Base-by-base conservation (phyloP, 257 asterid species). In the Pogostemon cablin region DNA sequence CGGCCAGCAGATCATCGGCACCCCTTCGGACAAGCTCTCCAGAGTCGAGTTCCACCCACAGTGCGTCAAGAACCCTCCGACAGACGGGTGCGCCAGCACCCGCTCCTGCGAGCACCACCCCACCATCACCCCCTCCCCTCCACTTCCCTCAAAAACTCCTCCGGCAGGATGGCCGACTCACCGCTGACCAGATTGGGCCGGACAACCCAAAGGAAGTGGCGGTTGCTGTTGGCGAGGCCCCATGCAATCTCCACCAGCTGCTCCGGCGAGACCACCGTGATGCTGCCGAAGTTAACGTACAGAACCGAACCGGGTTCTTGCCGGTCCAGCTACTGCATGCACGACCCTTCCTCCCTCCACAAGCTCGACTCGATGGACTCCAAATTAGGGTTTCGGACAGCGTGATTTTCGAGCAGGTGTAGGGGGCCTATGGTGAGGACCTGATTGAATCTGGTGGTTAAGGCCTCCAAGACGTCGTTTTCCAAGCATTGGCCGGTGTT, bases 1-100 rank as follows among this genome's bases (percentile, higher is more conserved):
- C 0, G 86, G 90, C 90, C 87, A 82, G 59, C 87, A 80, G 10
- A 85, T 80, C 80, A 85, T 41, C 0, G 86, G 90, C 46, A 78
- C 77, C 0, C 90, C 90, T 1, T 69, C 67, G 0, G 65, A 66
- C 3, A 85, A 17, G 6, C 87, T 60, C 12, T 85, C 90, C 4
- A 82, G 7, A 0, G 82, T 80, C 4, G 86, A 82, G 50, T 85
- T 83, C 87, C 83, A 81, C 3, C 84, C 82, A 10, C 72, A 58
- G 41, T 84, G 84, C 5, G 88, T 84, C 55, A 85, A 44, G 73
- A 85, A 81, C 40, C 86, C 87, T 12, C 84, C 86, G 6, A 83
- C 68, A 0, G 86, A 63, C 0, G 83, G 75, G 35, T 82, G 90
- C 1, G 48, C 80, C 62, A 85, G 42, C 20, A 85, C 86, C 9